Conservation (phyloP, 768 basidiomycete genomes). For the Rossbeevera mucosa region DNA sequence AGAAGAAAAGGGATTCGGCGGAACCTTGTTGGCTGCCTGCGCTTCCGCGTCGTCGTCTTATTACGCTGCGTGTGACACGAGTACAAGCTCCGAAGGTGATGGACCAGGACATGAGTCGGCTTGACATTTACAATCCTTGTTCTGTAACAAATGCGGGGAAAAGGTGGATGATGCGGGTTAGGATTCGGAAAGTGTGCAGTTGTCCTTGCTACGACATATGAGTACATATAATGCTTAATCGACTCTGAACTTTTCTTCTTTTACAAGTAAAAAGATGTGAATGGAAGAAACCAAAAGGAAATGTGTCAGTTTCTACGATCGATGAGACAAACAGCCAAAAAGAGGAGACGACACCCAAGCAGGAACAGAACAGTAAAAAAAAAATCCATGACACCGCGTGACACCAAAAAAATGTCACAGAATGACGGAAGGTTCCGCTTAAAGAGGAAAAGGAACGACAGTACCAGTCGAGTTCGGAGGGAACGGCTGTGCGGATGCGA, state of each 20-base stretch:
- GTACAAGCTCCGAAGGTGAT: constrained; percentile 33
- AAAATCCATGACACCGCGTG: constrained; percentile 24
- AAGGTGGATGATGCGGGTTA: constrained; percentile 22
- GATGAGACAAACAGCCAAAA: constrained; percentile 27
- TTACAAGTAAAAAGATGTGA: constrained; percentile 20
- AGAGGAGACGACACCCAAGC: constrained; percentile 19
- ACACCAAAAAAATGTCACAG: constrained; percentile 4
- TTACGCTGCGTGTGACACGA: constrained; percentile 25
- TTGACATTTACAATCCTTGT: constrained; percentile 41
- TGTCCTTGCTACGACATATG: constrained; percentile 29
- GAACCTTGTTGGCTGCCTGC: constrained; percentile 58
- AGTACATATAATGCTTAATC: constrained; percentile 35
- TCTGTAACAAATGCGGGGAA: constrained; percentile 45
- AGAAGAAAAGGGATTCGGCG: constrained; percentile 67
- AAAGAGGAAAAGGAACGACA: constrained; percentile 21
- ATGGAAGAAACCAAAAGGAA: constrained; percentile 6
- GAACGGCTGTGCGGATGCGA: constrained; percentile 24
- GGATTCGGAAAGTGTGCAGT: constrained; percentile 8
- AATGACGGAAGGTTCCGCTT: constrained; percentile 24
- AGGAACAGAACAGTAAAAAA: constrained; percentile 11
- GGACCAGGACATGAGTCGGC: constrained; percentile 19
- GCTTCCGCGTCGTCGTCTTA: constrained; percentile 16
- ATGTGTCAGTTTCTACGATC: constrained; percentile 27
- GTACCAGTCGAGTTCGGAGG: constrained; percentile 17
- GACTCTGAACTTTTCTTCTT: constrained; percentile 14